phyloP scores from a whole-genome alignment of 805 yeast species.

The Candida patagonica region DNA sequence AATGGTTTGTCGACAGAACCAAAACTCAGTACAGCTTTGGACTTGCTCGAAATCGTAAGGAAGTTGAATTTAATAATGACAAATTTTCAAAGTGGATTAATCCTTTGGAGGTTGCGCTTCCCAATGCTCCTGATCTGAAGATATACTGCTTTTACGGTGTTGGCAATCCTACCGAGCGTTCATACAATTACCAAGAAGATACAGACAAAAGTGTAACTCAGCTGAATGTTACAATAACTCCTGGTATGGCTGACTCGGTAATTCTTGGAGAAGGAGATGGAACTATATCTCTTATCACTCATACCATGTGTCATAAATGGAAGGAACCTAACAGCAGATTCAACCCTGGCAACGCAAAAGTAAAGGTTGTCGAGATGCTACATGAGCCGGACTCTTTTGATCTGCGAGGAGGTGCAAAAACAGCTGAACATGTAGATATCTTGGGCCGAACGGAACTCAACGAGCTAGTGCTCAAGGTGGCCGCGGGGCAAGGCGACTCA shows the following conservation, averaged over 20 bases:
- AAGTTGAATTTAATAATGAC: slow-evolving; percentile 57
- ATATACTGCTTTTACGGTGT: slow-evolving; percentile 88
- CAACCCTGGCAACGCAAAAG: slow-evolving; percentile 69
- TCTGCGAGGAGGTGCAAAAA: slow-evolving; percentile 93
- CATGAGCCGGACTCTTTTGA: slow-evolving; percentile 93
- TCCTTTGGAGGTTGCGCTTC: slow-evolving; percentile 85
- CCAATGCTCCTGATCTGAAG: slow-evolving; percentile 88
- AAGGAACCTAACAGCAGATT: slow-evolving; percentile 48
- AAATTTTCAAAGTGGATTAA: slow-evolving; percentile 82
- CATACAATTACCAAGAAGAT: slow-evolving; percentile 75
- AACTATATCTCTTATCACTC: slow-evolving; percentile 80
- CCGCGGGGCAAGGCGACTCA: slow-evolving; percentile 65
- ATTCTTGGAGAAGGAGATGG: slow-evolving; percentile 92
- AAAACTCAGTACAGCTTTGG: slow-evolving; percentile 73
- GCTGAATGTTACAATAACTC: slow-evolving; percentile 64
- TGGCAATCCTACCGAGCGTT: slow-evolving; percentile 94
- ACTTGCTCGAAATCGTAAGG: slow-evolving; percentile 47
- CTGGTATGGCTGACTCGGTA: slow-evolving; percentile 58
- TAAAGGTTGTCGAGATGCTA: slow-evolving; percentile 79
- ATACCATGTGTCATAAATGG: slow-evolving; percentile 90
- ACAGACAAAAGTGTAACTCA: slow-evolving; percentile 40
- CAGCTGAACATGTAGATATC: slow-evolving; percentile 97
- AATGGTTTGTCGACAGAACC: slow-evolving; percentile 63
- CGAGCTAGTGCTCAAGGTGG: slow-evolving; percentile 74
- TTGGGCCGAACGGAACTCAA: slow-evolving; percentile 88